Conservation (phyloP, 2,329 filamentous ascomycete species). For the Grosmannia huntii region DNA sequence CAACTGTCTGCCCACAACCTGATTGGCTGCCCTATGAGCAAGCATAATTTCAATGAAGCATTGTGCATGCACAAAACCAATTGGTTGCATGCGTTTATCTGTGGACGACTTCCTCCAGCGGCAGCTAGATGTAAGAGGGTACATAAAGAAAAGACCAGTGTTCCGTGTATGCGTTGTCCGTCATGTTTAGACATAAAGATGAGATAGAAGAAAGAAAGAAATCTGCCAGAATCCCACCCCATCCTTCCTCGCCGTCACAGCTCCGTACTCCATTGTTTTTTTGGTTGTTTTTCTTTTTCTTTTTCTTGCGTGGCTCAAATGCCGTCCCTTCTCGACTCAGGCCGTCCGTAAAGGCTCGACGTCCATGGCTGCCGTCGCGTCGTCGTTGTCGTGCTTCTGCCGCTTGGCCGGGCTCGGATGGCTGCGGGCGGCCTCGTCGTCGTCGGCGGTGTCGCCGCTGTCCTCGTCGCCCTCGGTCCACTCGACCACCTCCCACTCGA, state of each 20-base stretch:
- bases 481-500: slow-evolving; percentile 80
- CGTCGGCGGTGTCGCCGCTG: slow-evolving; percentile 10
- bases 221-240: neutral
- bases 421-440: slow-evolving; percentile 7
- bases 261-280: neutral
- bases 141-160: neutral
- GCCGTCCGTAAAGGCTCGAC: slow-evolving; percentile 4
- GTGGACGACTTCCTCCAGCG: neutral
- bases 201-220: neutral
- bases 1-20: too few species aligned
- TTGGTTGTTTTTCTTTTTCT: neutral
- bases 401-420: slow-evolving; percentile 33
- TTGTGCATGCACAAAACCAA: too few species aligned
- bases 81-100: too few species aligned
- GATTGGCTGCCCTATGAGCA: too few species aligned
- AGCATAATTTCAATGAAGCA: too few species aligned
- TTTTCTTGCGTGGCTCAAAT: neutral
- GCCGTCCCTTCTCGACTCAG: neutral
- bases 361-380: slow-evolving; percentile 9
- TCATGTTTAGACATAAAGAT: neutral
- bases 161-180: neutral
- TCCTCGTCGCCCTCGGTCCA: slow-evolving; percentile 37
- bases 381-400: slow-evolving; percentile 32
- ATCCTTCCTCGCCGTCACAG: neutral
- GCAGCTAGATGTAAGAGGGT: neutral